phyloP scores from a whole-genome alignment of 805 yeast genomes.

The Ascoidea rubescens region DNA sequence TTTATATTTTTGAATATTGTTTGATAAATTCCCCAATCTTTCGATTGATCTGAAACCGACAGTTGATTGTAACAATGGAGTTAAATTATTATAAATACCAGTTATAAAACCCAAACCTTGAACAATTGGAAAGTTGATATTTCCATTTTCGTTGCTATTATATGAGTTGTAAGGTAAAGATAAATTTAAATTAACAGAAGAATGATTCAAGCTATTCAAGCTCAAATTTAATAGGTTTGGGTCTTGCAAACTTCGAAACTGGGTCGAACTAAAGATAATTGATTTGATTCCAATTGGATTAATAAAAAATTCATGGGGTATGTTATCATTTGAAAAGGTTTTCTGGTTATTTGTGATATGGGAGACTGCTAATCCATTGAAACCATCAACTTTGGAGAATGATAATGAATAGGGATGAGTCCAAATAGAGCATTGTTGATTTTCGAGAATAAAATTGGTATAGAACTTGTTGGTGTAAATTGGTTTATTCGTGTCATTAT shows the following conservation, averaged over 20 bases:
- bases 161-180: slow-evolving; percentile 4
- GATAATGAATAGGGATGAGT: slow-evolving; percentile 76
- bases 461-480: slow-evolving; percentile 70
- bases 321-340: slow-evolving; percentile 58
- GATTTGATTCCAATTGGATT: slow-evolving; percentile 57
- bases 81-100: slow-evolving; percentile 36
- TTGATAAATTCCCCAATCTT: slow-evolving; percentile 19
- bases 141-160: slow-evolving; percentile 21
- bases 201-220: slow-evolving; percentile 5
- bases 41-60: slow-evolving; percentile 48
- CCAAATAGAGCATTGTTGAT: slow-evolving; percentile 61
- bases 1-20: slow-evolving; percentile 36
- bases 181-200: slow-evolving; percentile 7
- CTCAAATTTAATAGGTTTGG: slow-evolving; percentile 16
- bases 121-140: slow-evolving; percentile 43
- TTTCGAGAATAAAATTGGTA: slow-evolving; percentile 54
- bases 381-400: slow-evolving; percentile 28
- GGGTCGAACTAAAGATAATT: slow-evolving; percentile 33
- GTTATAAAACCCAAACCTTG: slow-evolving; percentile 75
- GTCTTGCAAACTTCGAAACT: slow-evolving; percentile 17
- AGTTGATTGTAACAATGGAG: slow-evolving; percentile 41
- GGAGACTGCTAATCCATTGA: slow-evolving; percentile 52
- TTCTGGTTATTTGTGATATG: slow-evolving; percentile 45
- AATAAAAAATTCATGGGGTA: slow-evolving; percentile 37
- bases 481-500: slow-evolving; percentile 21